Base-by-base conservation (phyloP, 352 stramenopile species). In the Ophiocytium majus region DNA sequence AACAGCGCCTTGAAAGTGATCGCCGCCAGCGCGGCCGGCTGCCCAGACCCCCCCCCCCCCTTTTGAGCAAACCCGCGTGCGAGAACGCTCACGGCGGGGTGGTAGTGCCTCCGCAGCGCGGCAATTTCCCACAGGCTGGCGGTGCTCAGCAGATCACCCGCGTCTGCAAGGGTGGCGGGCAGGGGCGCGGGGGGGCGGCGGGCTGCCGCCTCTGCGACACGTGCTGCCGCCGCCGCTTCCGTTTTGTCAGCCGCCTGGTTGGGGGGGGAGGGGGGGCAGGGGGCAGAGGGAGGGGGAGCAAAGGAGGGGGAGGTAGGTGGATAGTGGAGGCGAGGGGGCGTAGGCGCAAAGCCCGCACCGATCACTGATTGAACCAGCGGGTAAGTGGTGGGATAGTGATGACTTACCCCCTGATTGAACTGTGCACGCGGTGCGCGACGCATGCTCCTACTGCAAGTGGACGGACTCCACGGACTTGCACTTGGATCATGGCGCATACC, bases 91-190 rank as follows among this genome's bases (percentile, higher is more conserved):
- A 98, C 94, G 17, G 96, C 93, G 36, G 94, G 94, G 89, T 98
- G 96, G 90, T 97, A 98, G 91, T 99, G 96, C 32, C 94, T 89
- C 88, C 95, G 94, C 89, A 99, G 94, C 19, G 94, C 96, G 79
- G 93, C 91, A 36, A 98, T 89, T 90, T 99, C 96, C 96, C 96
- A 99, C 37, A 99, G 88, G 43, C 93, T 98, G 81, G 93, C 74
- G 19, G 33, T 82, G 63, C 32, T 31, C 76, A 66, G 19, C 32
- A 28, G 19, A 19, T 28, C 35, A 1, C 34, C 76, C 1, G 31
- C 76, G 31, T 28, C 50, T 36, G 9, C 37, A 10, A 84, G 81
- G 23, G 5, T 33, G 23, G 86, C 17, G 33, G 63, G 82, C 0
- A 34, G 50, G 28, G 84, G 82, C 0, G n/a, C 57, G 57, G 80